Evolutionary conservation across 2,329 filamentous ascomycete species (phyloP).

Genomic region (Biscogniauxia sp.): DNA sequence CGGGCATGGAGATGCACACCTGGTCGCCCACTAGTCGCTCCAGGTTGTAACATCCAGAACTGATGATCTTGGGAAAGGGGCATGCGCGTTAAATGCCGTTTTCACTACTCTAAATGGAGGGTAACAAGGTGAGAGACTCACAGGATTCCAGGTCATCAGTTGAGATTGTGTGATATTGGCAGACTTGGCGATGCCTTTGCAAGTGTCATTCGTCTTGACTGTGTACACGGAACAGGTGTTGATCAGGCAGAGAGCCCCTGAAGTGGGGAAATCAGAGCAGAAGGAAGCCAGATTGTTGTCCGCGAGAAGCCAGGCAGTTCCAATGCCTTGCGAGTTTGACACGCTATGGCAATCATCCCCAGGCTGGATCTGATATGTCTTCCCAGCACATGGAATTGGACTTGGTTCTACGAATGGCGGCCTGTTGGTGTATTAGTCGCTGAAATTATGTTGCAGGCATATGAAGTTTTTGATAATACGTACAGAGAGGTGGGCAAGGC

Average conservation of each 20-base stretch:
- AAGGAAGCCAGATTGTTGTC: conserved; percentile 12
- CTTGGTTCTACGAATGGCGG: too few relatives aligned
- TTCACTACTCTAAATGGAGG: too few relatives aligned
- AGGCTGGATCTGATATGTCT: conserved; percentile 6
- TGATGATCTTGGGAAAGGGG: conserved; percentile 6
- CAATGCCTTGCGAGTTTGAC: conserved; percentile 9
- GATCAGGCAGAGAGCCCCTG: conserved; percentile 2
- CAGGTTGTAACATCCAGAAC: conserved; percentile 22
- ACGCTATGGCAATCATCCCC: conserved; percentile 10
- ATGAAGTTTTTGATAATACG: too few relatives aligned
- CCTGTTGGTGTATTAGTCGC: too few relatives aligned
- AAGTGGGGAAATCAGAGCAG: conserved; percentile 10
- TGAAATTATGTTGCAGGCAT: too few relatives aligned
- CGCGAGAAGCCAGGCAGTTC: conserved; percentile 13
- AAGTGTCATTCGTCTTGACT: conserved; percentile 21
- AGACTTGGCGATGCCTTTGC: conserved; percentile 15
- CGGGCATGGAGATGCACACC: conserved; percentile 21
- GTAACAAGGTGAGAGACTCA: too few relatives aligned
- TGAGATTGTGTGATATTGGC: conserved; percentile 18
- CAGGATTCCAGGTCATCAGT: conserved; percentile 25
- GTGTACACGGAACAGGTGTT: conserved; percentile 19
- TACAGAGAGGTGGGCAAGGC: too few relatives aligned
- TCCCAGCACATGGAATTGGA: not conserved
- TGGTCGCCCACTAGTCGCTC: conserved; percentile 14
- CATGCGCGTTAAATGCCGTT: too few relatives aligned